Evolutionary conservation across 2,329 filamentous ascomycete genomes (phyloP).

Genomic region (Aspergillus eucalypticola): DNA sequence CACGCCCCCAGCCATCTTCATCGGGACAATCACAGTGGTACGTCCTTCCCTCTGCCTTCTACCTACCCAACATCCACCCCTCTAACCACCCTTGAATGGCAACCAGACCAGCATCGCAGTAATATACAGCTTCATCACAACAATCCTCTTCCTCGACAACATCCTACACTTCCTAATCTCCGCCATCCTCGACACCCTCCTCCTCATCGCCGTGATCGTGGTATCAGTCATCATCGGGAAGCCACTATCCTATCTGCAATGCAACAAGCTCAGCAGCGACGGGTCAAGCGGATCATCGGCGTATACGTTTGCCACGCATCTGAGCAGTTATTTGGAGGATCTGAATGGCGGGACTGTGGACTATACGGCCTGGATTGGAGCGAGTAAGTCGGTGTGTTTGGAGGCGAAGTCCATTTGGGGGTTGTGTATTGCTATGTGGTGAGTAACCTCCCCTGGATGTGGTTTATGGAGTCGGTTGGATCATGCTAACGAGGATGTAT

Average conservation of each 20-base stretch:
- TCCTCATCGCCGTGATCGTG: constrained; percentile 76
- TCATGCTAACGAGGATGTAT: background rate
- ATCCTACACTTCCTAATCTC: constrained; percentile 73
- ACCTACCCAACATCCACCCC: constrained; percentile 21
- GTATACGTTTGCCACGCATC: constrained; percentile 55
- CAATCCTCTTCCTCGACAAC: constrained; percentile 77
- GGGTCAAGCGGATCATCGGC: constrained; percentile 49
- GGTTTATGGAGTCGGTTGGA: too few relatives aligned
- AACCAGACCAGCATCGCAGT: constrained; percentile 71
- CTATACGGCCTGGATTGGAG: constrained; percentile 59
- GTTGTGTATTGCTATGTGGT: constrained; percentile 74
- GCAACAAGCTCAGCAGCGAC: constrained; percentile 57
- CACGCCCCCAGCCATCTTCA: constrained; percentile 68
- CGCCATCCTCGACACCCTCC: constrained; percentile 64
- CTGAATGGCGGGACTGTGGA: constrained; percentile 52
- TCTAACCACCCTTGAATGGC: background rate
- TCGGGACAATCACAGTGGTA: constrained; percentile 79
- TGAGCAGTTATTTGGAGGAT: constrained; percentile 54
- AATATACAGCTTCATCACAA: constrained; percentile 76
- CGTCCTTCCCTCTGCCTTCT: constrained; percentile 38
- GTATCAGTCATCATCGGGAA: constrained; percentile 76
- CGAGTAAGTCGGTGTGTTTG: constrained; percentile 68
- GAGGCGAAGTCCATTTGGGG: constrained; percentile 90
- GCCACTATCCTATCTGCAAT: constrained; percentile 76
- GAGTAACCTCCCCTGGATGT: constrained; percentile 10